A percentile compares a stretch with the other conserved stretches of the same genome.
Evolutionary conservation across 2,329 filamentous ascomycete genomes (phyloP).

Genomic region (Pezizomycotina sp.): DNA sequence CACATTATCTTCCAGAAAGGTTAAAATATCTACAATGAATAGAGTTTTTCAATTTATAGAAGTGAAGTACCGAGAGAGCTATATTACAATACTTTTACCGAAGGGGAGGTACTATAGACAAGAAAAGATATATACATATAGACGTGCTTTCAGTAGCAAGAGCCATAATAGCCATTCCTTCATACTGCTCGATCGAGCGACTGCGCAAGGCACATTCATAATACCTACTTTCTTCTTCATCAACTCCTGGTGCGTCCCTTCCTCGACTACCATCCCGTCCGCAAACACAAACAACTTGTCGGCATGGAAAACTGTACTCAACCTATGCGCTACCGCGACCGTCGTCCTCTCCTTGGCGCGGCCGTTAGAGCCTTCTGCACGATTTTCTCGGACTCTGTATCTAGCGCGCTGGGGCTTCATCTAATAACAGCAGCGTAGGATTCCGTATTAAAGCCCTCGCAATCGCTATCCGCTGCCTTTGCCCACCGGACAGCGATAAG

Average conservation of each 20-base stretch:
- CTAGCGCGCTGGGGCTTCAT: constrained; percentile 46
- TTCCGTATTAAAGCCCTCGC: constrained; percentile 39
- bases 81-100: too few relatives aligned
- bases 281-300: constrained; percentile 30
- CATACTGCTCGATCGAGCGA: too few relatives aligned
- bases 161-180: too few relatives aligned
- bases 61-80: too few relatives aligned
- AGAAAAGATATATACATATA: too few relatives aligned
- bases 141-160: too few relatives aligned
- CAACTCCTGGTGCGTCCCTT: constrained; percentile 30
- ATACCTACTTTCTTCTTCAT: constrained; percentile 24
- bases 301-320: constrained; percentile 29
- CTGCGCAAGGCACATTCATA: constrained; percentile 19
- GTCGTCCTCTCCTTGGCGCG: constrained; percentile 45
- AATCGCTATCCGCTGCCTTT: constrained; percentile 41
- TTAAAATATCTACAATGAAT: too few relatives aligned
- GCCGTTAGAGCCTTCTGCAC: constrained; percentile 54
- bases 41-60: too few relatives aligned
- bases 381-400: constrained; percentile 48
- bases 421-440: constrained; percentile 39
- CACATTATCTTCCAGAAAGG: too few relatives aligned
- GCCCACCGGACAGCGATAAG: constrained; percentile 41
- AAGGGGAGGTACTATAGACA: too few relatives aligned
- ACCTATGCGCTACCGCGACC: constrained; percentile 47
- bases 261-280: constrained; percentile 30